Percentiles rank a stretch among this genome's conserved stretches.
These are phyloP conservation scores for Blepharisma japonicum DNA, from an alignment of 73 alveolate species.

Conservation along the genomic window DNA sequence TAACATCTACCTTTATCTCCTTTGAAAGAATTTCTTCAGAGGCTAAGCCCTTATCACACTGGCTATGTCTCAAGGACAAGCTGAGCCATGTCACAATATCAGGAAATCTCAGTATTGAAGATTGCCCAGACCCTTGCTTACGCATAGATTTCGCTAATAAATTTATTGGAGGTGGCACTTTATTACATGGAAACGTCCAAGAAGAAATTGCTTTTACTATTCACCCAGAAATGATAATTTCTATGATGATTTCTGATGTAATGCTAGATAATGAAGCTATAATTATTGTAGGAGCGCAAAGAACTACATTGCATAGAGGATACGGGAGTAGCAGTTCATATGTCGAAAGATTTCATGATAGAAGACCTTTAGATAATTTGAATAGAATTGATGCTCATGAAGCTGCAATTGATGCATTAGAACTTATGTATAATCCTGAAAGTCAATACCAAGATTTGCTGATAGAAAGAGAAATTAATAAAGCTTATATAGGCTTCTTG, in stretches of 20 bases:
- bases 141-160: conserved; percentile 86
- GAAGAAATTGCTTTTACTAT: conserved; percentile 88
- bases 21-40: too few relatives aligned
- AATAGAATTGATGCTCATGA: conserved; percentile 30
- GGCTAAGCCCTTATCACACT: too few relatives aligned
- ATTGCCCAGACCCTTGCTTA: neutral
- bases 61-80: neutral
- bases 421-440: neutral
- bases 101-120: neutral
- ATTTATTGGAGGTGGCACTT: conserved; percentile 95
- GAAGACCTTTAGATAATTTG: conserved; percentile 20
- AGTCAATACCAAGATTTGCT: conserved; percentile 25
- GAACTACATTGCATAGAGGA: conserved; percentile 74
- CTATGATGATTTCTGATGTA: conserved; percentile 66
- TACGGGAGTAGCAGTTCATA: conserved; percentile 43
- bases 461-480: conserved; percentile 60
- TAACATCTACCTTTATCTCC: too few relatives aligned
- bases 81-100: neutral
- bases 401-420: conserved; percentile 71
- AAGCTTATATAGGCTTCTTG: conserved; percentile 57
- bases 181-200: conserved; percentile 80
- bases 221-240: conserved; percentile 75
- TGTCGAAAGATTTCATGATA: neutral
- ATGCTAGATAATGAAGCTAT: conserved; percentile 82
- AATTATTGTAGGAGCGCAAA: conserved; percentile 65